Evolutionary conservation across 139 green algal species (phyloP).

Genomic region (Desmodesmus armatus): DNA sequence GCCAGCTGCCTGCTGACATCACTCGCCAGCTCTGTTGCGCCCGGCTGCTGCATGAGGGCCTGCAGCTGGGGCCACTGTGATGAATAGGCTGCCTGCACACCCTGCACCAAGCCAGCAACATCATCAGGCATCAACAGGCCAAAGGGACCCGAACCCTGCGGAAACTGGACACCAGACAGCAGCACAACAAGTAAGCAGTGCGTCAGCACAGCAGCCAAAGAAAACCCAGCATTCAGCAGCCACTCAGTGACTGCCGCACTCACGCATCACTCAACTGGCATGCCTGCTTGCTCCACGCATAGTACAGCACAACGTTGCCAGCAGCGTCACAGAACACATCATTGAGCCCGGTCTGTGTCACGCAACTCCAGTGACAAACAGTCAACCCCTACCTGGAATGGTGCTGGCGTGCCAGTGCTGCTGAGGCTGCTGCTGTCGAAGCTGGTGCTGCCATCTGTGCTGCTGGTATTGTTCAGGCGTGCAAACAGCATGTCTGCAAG

Average conservation of each 20-base stretch:
- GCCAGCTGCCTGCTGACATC: conserved; percentile 71
- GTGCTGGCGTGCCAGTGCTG: not conserved
- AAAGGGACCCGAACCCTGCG: conserved; percentile 58
- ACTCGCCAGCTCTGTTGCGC: conserved; percentile 68
- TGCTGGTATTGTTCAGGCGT: not conserved
- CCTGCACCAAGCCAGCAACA: conserved; percentile 40
- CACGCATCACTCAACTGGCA: no score
- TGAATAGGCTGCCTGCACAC: conserved; percentile 44
- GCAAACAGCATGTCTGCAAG: conserved; percentile 49
- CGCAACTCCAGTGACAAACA: not conserved
- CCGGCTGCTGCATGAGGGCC: conserved; percentile 60
- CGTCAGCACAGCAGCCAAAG: no score
- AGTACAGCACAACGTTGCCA: no score
- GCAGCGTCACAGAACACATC: no score
- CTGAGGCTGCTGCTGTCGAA: not conserved
- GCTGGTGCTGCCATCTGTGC: conserved; percentile 28
- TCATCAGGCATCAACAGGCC: conserved; percentile 58
- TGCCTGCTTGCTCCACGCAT: no score
- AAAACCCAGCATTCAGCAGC: not conserved
- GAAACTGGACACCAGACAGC: conserved; percentile 20
- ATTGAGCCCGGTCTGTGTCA: no score
- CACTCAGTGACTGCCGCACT: no score
- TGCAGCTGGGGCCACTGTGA: conserved; percentile 44
- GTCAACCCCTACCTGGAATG: not conserved
- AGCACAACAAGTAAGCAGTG: not conserved